Conservation (phyloP, 371 early-diverging fungal species). For the Mortierella sp. region DNA sequence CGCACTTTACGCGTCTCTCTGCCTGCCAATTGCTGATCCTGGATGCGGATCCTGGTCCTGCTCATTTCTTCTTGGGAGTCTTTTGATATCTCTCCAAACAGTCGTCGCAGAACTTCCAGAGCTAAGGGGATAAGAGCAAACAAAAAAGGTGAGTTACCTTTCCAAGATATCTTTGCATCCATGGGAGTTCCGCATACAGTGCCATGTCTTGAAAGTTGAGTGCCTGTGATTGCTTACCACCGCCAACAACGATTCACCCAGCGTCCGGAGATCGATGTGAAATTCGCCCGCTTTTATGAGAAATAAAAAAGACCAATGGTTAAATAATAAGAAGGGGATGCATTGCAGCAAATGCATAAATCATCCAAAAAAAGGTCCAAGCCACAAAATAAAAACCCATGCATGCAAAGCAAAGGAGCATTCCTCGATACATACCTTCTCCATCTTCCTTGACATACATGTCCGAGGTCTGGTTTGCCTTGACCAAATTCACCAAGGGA, state of each 20-base stretch:
- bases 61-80: constrained; percentile 5
- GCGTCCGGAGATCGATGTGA: constrained; percentile 59
- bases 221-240: constrained; percentile 23
- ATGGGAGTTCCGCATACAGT: not conserved
- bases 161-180: not conserved
- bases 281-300: constrained; percentile 54
- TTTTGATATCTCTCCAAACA: constrained; percentile 18
- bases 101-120: constrained; percentile 57
- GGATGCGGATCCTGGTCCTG: not conserved
- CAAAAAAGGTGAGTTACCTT: not conserved
- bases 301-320: not conserved
- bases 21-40: not conserved
- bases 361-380: not conserved
- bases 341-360: not conserved
- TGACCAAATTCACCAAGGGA: constrained; percentile 57
- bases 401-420: not conserved
- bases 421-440: constrained; percentile 42
- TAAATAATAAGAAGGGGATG: not conserved
- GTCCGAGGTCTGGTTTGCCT: constrained; percentile 52
- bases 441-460: constrained; percentile 61
- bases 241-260: constrained; percentile 49
- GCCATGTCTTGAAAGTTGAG: not conserved
- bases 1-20: not conserved
- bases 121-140: not conserved
- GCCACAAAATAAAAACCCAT: not conserved